phyloP scores from a whole-genome alignment of 2,329 filamentous ascomycete species.

The Botrytis squamosa region DNA sequence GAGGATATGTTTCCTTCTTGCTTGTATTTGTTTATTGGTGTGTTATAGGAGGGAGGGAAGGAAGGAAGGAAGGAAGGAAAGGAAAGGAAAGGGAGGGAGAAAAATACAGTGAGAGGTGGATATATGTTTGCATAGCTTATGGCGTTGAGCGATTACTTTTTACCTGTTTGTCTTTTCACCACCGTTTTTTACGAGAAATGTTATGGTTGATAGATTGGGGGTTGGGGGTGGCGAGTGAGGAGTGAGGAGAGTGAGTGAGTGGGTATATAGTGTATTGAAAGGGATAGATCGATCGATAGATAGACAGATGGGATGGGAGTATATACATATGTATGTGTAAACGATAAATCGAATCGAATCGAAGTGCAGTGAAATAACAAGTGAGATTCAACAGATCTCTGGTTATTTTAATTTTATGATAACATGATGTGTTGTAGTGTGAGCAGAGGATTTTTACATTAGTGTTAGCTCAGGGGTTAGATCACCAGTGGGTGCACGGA shows the following conservation, averaged over 20 bases:
- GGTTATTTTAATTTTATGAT: neutral
- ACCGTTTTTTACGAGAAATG: neutral
- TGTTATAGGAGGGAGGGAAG: neutral
- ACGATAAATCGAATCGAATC: neutral
- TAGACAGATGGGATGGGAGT: conserved; percentile 44
- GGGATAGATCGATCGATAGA: neutral
- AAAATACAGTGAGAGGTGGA: neutral
- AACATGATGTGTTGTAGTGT: neutral
- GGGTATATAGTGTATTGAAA: neutral
- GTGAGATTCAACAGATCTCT: neutral
- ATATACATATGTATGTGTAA: neutral
- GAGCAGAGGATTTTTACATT: too few relatives aligned
- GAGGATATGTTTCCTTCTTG: neutral
- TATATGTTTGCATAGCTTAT: neutral
- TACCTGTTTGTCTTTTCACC: neutral
- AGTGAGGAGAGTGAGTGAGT: neutral
- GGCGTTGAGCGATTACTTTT: neutral
- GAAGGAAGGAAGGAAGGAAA: neutral
- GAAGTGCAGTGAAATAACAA: neutral
- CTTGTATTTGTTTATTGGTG: neutral
- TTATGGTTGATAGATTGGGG: neutral
- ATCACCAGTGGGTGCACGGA: too few relatives aligned
- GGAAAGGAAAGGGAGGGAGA: neutral
- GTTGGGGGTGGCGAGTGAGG: neutral
- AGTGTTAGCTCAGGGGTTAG: too few relatives aligned